A percentile compares a stretch with the other conserved stretches of the same genome.
Evolutionary conservation across 73 alveolate genomes (phyloP).

Genomic region (Symbiodinium natans): DNA sequence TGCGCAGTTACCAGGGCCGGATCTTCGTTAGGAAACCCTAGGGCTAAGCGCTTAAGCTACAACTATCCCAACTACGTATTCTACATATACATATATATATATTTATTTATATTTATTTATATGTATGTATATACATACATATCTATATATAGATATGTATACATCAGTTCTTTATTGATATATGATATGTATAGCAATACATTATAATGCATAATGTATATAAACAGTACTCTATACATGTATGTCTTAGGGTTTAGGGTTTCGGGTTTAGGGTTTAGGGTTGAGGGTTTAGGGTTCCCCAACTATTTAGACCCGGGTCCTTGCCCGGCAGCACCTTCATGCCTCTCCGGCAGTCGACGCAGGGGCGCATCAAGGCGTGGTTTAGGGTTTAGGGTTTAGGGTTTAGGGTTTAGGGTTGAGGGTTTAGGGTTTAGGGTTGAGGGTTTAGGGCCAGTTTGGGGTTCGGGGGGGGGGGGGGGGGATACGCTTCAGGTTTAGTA

Average conservation of each 20-base stretch:
- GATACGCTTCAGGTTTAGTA: too few relatives aligned
- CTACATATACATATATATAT: neutral
- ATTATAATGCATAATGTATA: too few relatives aligned
- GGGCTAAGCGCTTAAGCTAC: too few relatives aligned
- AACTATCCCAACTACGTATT: neutral
- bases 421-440: neutral
- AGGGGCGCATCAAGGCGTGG: neutral
- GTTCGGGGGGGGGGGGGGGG: too few relatives aligned
- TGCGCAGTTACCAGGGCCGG: too few relatives aligned
- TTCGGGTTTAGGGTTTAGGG: neutral
- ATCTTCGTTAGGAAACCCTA: too few relatives aligned
- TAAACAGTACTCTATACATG: too few relatives aligned
- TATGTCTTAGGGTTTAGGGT: neutral
- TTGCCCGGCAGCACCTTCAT: constrained; percentile 91
- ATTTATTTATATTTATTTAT: neutral
- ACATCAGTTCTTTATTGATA: too few relatives aligned
- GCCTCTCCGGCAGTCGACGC: neutral
- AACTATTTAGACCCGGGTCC: neutral
- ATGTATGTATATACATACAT: neutral
- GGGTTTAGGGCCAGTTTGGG: neutral
- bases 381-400: neutral
- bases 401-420: neutral
- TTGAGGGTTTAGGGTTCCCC: neutral
- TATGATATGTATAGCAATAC: too few relatives aligned
- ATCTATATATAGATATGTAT: too few relatives aligned